Conservation (phyloP, 345 rosid species). For the Eucalyptus virginea region DNA sequence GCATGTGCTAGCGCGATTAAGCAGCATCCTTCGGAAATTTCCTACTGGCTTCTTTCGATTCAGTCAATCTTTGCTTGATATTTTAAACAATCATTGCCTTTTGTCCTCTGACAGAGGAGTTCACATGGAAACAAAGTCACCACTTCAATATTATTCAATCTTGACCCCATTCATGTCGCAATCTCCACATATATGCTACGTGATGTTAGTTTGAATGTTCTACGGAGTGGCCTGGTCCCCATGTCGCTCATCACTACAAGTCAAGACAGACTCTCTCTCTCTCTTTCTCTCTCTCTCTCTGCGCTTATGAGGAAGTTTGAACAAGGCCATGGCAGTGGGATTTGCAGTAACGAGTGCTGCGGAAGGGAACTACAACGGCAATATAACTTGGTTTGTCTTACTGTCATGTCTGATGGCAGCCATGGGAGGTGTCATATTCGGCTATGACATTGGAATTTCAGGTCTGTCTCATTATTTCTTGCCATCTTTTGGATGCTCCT, state of each 20-base stretch:
- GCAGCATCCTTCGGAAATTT: not conserved
- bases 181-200: not conserved
- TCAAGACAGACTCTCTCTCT: not conserved
- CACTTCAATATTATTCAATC: not conserved
- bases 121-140: not conserved
- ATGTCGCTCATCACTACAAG: not conserved
- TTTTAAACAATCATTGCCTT: not conserved
- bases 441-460: constrained; percentile 81
- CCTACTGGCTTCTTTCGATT: not conserved
- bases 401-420: constrained; percentile 79
- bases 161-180: not conserved
- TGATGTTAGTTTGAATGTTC: not conserved
- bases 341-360: constrained; percentile 1
- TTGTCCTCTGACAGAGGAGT: not conserved
- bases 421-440: constrained; percentile 84
- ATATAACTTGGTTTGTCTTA: constrained; percentile 46
- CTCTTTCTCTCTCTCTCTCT: not conserved
- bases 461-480: constrained; percentile 8
- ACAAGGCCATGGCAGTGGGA: constrained; percentile 32
- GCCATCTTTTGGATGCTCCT: not conserved
- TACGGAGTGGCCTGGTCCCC: not conserved
- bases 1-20: not conserved
- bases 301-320: not conserved
- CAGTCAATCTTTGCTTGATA: not conserved
- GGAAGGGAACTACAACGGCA: constrained; percentile 20